Evolutionary conservation across 352 stramenopile genomes (phyloP), one percentile per base, ranked within the genome.

Genomic region (Pythium volutum): DNA sequence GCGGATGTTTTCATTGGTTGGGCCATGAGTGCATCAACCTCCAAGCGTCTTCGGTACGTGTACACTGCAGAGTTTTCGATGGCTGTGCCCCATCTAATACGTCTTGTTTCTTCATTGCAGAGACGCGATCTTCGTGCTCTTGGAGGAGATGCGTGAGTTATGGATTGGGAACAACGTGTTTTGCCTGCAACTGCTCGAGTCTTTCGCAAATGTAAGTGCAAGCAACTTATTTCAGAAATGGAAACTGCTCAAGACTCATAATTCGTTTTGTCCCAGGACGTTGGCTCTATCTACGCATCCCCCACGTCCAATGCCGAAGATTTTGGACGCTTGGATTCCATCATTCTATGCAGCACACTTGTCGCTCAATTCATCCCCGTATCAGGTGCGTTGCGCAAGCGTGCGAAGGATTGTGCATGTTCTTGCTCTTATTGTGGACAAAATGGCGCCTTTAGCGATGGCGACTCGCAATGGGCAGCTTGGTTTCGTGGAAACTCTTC

Each of bases 101-200:
- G 23, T 15, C 1, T 27, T 27, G 3, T 48, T 31, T n/a, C n/a
- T 27, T 8, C 15, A 3, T 16, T 31, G 29, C 53, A 75, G 68
- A 2, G 53, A 73, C 16, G n/a, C 59, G 16, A 67, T 74, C 34
- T 47, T 74, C 23, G 54, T 31, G 16, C 36, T 73, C 9, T 52
- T 77, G 10, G 55, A 73, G 27, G 63, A 70, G 27, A 70, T 74
- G 59, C 60, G 59, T 0, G 65, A 67, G 14, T 41, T 77, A 29
- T 77, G 70, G 70, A 43, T 63, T 1, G 58, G 55, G 18, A 77
- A 77, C 43, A 72, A 59, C 31, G 70, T 77, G 10, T 77, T 74
- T 52, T 67, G 58, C 10, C 29, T 65, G 3, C 70, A 77, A 29
- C 45, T 77, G 0, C 53, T 74, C 2, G 39, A 71, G 16, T 70